A percentile compares a stretch with the other conserved stretches of the same genome.
Evolutionary conservation across 345 rosid genomes (phyloP).

Genomic region (Cardamine resedifolia): DNA sequence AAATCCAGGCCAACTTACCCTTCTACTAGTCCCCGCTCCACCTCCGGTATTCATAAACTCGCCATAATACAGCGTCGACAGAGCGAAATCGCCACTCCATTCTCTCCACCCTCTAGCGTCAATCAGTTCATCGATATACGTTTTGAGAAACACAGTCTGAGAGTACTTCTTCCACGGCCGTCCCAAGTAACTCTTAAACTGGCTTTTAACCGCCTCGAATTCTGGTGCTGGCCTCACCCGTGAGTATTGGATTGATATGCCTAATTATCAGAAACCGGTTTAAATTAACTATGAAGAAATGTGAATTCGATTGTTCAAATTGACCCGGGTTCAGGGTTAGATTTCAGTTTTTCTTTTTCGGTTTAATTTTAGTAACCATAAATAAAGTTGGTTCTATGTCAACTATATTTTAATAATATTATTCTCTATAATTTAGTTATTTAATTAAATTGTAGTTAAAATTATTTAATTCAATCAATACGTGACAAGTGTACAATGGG

Average conservation of each 20-base stretch:
- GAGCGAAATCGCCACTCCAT: slow-evolving; percentile 58
- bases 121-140: slow-evolving; percentile 54
- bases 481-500: too few species aligned
- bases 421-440: too few species aligned
- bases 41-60: slow-evolving; percentile 61
- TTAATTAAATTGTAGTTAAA: too few species aligned
- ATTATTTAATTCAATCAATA: too few species aligned
- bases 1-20: slow-evolving; percentile 73
- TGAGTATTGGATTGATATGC: slow-evolving; percentile 54
- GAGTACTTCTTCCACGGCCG: slow-evolving; percentile 67
- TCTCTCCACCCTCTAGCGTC: slow-evolving; percentile 64
- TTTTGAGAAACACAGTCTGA: slow-evolving; percentile 51
- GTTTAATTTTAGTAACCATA: background rate
- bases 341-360: background rate
- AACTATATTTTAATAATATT: too few species aligned
- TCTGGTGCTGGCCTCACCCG: slow-evolving; percentile 51
- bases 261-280: slow-evolving; percentile 24
- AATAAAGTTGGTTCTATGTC: background rate
- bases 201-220: slow-evolving; percentile 36
- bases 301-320: background rate
- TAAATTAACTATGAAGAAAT: background rate
- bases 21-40: slow-evolving; percentile 42
- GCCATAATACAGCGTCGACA: slow-evolving; percentile 55
- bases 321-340: background rate
- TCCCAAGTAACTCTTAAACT: slow-evolving; percentile 48